Evolutionary conservation across 2,329 filamentous ascomycete genomes (phyloP).

Genomic region (Ophiostoma quercus): DNA sequence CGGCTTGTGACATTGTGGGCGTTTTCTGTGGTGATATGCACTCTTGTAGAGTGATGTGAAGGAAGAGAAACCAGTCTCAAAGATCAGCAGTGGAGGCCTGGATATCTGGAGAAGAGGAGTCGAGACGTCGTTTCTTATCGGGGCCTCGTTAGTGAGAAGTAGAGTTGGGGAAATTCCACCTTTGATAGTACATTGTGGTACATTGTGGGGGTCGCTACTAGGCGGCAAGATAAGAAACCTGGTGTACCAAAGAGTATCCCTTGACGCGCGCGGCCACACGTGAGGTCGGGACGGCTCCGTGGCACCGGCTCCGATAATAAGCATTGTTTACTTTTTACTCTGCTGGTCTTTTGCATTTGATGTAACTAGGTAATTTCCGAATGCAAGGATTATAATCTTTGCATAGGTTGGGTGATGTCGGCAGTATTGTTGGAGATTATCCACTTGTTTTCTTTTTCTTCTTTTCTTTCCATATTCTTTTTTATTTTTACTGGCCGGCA

Average conservation of each 20-base stretch:
- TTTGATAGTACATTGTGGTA: neutral
- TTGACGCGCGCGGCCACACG: neutral
- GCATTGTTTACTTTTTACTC: neutral
- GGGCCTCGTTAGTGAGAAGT: neutral
- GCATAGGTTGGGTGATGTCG: neutral
- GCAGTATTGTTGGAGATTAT: neutral
- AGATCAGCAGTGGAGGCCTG: neutral
- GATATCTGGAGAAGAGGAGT: neutral
- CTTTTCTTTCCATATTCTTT: neutral
- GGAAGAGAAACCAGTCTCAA: neutral
- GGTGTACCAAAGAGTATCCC: neutral
- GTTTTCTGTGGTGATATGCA: neutral
- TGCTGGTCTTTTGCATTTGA: neutral
- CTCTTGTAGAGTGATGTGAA: neutral
- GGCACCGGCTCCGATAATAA: neutral
- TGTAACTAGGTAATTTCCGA: neutral
- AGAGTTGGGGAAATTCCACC: slow-evolving; percentile 7
- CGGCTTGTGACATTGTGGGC: neutral
- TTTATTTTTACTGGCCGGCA: neutral
- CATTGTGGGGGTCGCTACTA: neutral
- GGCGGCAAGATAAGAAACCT: neutral
- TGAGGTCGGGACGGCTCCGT: neutral
- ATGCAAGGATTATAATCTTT: neutral
- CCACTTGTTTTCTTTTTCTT: neutral
- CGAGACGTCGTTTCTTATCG: slow-evolving; percentile 5